A percentile compares a stretch with the other conserved stretches of the same genome.
These are phyloP conservation scores for Anthracocystis setariae DNA, from an alignment of 1,284 basidiomycete species.

Conservation along the genomic window DNA sequence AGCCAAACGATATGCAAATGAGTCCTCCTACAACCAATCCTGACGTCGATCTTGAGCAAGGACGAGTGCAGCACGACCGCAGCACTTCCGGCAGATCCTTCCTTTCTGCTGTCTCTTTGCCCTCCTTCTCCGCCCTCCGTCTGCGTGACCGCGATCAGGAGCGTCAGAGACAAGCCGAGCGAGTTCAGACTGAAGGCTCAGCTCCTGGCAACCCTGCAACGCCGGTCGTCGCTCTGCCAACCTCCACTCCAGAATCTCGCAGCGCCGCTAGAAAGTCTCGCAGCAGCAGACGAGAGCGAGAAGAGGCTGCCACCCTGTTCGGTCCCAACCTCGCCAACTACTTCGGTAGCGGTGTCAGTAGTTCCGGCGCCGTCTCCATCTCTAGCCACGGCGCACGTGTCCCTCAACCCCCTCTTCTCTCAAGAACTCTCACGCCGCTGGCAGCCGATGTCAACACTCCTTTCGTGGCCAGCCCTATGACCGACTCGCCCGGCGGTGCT, in stretches of 20 bases:
- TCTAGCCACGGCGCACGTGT: conserved; percentile 25
- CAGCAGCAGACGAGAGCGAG: conserved; percentile 48
- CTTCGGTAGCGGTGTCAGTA: conserved; percentile 55
- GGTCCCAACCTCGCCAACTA: conserved; percentile 61
- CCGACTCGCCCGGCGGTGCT: conserved; percentile 7
- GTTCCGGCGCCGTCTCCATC: conserved; percentile 54
- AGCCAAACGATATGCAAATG: conserved; percentile 23
- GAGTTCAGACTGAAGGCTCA: conserved; percentile 11
- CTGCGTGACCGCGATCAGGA: conserved; percentile 48
- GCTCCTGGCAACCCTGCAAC: conserved; percentile 8
- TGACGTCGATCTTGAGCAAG: conserved; percentile 29
- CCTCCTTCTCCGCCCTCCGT: conserved; percentile 41
- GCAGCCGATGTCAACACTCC: conserved; percentile 7
- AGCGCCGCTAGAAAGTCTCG: conserved; percentile 25
- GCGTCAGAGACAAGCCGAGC: conserved; percentile 25
- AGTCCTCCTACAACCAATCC: conserved; percentile 7
- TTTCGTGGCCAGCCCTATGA: not conserved
- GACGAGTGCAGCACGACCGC: conserved; percentile 27
- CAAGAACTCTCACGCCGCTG: conserved; percentile 17
- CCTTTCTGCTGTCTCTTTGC: conserved; percentile 35
- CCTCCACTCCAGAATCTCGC: conserved; percentile 7
- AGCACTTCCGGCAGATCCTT: conserved; percentile 44
- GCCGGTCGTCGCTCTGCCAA: conserved; percentile 15
- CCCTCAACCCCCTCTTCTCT: conserved; percentile 17
- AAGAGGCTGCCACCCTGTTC: conserved; percentile 58